phyloP scores from a whole-genome alignment of 2,329 filamentous ascomycete genomes.

The Pseudogymnoascus verrucosus region DNA sequence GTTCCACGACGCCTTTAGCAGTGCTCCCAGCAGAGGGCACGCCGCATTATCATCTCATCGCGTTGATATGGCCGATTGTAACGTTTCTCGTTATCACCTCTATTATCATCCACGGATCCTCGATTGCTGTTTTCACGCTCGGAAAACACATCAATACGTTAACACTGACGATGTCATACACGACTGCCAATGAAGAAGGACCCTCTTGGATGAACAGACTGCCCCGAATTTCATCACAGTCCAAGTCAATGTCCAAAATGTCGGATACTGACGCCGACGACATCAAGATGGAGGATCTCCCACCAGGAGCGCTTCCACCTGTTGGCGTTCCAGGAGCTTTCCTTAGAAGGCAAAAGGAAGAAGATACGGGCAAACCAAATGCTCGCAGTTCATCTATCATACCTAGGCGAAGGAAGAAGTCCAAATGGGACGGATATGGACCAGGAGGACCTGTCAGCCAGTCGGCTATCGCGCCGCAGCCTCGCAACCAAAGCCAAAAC shows the following conservation, averaged over 20 bases:
- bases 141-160: constrained; percentile 98
- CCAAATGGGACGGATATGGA: constrained; percentile 62
- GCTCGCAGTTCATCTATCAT: constrained; percentile 49
- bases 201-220: constrained; percentile 93
- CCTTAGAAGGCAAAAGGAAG: constrained; percentile 73
- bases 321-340: constrained; percentile 68
- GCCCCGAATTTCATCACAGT: constrained; percentile 59
- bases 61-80: constrained; percentile 90
- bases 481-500: constrained; percentile 21
- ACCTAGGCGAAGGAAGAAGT: constrained; percentile 56
- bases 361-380: constrained; percentile 36
- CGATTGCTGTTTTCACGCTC: constrained; percentile 92
- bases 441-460: constrained; percentile 83
- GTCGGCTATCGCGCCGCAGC: constrained; percentile 74
- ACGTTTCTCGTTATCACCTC: constrained; percentile 91
- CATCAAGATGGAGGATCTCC: constrained; percentile 49
- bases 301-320: constrained; percentile 64
- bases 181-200: constrained; percentile 77
- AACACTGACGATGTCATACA: constrained; percentile 93
- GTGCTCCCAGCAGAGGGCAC: constrained; percentile 45
- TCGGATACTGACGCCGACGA: constrained; percentile 68
- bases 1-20: constrained; percentile 62
- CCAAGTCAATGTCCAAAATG: constrained; percentile 77
- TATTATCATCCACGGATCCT: constrained; percentile 95
- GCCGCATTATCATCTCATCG: constrained; percentile 61